phyloP scores from a whole-genome alignment of 1,139 yeast species.

The Saccharomyces hybrid region DNA sequence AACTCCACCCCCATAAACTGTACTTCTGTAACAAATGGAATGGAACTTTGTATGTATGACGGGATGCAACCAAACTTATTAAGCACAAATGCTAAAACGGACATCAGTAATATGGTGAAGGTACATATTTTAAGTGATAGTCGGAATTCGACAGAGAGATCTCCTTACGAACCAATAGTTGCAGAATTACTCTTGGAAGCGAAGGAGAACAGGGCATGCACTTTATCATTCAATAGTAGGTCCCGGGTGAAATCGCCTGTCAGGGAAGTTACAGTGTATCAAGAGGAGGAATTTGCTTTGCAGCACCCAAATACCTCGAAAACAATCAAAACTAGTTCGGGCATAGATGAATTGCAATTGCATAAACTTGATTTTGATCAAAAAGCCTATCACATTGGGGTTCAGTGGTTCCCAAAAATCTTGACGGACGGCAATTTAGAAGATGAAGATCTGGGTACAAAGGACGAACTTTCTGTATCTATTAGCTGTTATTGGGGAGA shows the following conservation, averaged over 20 bases:
- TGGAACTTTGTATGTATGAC: constrained; percentile 46
- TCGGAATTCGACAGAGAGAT: constrained; percentile 32
- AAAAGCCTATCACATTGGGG: constrained; percentile 48
- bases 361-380: constrained; percentile 59
- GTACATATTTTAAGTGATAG: constrained; percentile 47
- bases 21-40: constrained; percentile 36
- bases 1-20: constrained; percentile 35
- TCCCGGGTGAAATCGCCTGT: constrained; percentile 46
- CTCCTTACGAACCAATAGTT: constrained; percentile 59
- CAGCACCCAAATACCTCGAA: constrained; percentile 41
- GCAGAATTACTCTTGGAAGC: constrained; percentile 57
- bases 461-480: constrained; percentile 43
- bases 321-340: constrained; percentile 45
- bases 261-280: constrained; percentile 48
- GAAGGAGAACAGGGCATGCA: constrained; percentile 58
- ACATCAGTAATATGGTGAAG: constrained; percentile 39
- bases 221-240: constrained; percentile 47
- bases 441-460: constrained; percentile 42
- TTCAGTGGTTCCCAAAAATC: constrained; percentile 74
- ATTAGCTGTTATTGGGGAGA: constrained; percentile 75
- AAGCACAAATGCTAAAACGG: constrained; percentile 31
- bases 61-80: constrained; percentile 49
- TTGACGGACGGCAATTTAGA: constrained; percentile 34
- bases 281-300: constrained; percentile 31
- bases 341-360: constrained; percentile 55